A percentile compares a stretch with the other conserved stretches of the same genome.
These are phyloP conservation scores for Arbutus unedo DNA, from an alignment of 148 eudicot species.

Conservation along the genomic window DNA sequence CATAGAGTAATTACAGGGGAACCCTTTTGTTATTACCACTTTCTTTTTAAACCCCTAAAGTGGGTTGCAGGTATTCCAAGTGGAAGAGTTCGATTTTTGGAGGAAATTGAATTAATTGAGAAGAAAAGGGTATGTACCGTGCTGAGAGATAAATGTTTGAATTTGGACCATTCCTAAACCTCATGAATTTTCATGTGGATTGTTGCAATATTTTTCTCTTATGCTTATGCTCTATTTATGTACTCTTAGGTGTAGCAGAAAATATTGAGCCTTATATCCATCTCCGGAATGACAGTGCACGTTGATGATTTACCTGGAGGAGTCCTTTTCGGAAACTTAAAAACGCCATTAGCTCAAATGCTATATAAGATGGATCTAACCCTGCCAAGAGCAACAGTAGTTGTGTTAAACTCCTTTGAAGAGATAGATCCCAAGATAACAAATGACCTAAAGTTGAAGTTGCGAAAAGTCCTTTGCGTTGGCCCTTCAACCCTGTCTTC, in stretches of 20 bases:
- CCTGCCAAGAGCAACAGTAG: not conserved
- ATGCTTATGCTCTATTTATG: not conserved
- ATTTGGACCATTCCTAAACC: no score
- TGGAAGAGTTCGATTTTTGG: no score
- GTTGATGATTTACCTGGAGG: not conserved
- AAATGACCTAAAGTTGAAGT: not conserved
- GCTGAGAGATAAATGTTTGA: no score
- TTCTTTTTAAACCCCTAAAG: no score
- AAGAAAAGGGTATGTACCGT: no score
- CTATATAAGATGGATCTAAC: not conserved
- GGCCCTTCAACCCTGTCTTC: not conserved
- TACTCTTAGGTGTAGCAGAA: not conserved
- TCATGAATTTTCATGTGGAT: no score
- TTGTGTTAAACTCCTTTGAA: not conserved
- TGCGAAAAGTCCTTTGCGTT: not conserved
- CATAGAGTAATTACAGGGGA: no score
- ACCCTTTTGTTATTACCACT: no score
- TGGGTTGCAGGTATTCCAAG: no score
- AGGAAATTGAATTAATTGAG: no score
- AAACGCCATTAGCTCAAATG: not conserved
- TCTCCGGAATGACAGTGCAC: not conserved
- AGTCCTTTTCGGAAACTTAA: not conserved
- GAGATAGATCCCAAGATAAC: not conserved
- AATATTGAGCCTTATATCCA: not conserved
- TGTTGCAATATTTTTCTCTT: not conserved